Base-by-base conservation (phyloP, 2,329 filamentous ascomycete species). In the Dactylellina parvicollis region DNA sequence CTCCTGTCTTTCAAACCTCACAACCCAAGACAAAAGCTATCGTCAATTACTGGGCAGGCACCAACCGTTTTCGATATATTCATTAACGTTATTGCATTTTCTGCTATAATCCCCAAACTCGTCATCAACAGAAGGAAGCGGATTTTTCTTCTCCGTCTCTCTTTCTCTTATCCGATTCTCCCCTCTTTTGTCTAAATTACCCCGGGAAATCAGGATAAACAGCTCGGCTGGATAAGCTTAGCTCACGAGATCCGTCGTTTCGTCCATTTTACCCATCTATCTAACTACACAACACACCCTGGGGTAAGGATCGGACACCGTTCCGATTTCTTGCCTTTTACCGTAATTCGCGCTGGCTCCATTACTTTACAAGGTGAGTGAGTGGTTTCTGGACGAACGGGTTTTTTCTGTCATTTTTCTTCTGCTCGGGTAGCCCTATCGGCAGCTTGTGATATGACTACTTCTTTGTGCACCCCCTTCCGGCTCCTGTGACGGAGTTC, bases 331-430 rank as follows among this genome's bases (percentile, higher is more conserved):
- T 61, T 38, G 56, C 65, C 65, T 70, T 70, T 70, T 70, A 70
- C 65, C 65, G 65, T 55, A 61, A 70, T 70, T 70, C 65, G 65
- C 65, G 65, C 56, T 70, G 65, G 65, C 65, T 70, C 65, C 65
- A 70, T 70, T 70, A 70, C 65, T 70, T 36, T 70, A 70, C 65
- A 70, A 70, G 56, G 65, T 70, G 65, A 70, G 65, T 70, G 56
- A 70, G 65, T 70, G 56, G n/a, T 62, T 70, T 69, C 46, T 67
- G 62, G 54, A 52, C 62, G 62, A 57, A 57, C 32, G 62, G 62
- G 40, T 57, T 40, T 59, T 59, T 56, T 60, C 44, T 50, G 38
- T 44, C 24, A 24, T 46, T 44, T 69, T 59, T 42, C 18, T 59
- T 56, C 44, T 54, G 28, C 36, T 70, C 65, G 65, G 65, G 65